Evolutionary conservation across 2,329 filamentous ascomycete genomes (phyloP).

Genomic region (Aspergillus fischeri): DNA sequence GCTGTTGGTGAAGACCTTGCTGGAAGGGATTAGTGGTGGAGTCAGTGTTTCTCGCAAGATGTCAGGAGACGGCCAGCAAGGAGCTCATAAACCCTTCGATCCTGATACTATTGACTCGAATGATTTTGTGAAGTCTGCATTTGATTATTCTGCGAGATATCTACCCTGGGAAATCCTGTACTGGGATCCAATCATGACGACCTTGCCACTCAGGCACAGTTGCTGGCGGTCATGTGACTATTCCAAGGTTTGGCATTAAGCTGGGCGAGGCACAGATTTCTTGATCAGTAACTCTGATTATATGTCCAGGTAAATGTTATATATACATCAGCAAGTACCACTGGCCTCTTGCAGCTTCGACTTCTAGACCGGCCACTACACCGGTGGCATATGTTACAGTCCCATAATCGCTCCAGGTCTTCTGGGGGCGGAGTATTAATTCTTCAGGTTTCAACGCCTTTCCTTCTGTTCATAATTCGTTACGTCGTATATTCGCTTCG

Average conservation of each 20-base stretch:
- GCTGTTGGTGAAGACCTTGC: background rate
- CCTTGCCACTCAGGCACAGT: background rate
- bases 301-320: background rate
- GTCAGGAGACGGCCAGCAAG: background rate
- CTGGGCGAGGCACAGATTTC: background rate
- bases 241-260: background rate
- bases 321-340: background rate
- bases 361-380: background rate
- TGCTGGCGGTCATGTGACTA: background rate
- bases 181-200: background rate
- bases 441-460: background rate
- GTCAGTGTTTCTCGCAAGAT: background rate
- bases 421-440: background rate
- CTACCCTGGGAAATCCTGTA: background rate
- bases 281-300: background rate
- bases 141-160: background rate
- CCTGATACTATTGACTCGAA: background rate
- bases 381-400: background rate
- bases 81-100: background rate
- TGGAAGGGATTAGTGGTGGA: background rate
- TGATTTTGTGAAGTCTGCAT: background rate
- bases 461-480: background rate
- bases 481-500: slow-evolving; percentile 10
- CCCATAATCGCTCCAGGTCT: background rate
- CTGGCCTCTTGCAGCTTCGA: background rate